Evolutionary conservation across 176 grass and related monocot genomes (phyloP), one percentile per base, ranked within the genome.

Genomic region (Oryza longistaminata): DNA sequence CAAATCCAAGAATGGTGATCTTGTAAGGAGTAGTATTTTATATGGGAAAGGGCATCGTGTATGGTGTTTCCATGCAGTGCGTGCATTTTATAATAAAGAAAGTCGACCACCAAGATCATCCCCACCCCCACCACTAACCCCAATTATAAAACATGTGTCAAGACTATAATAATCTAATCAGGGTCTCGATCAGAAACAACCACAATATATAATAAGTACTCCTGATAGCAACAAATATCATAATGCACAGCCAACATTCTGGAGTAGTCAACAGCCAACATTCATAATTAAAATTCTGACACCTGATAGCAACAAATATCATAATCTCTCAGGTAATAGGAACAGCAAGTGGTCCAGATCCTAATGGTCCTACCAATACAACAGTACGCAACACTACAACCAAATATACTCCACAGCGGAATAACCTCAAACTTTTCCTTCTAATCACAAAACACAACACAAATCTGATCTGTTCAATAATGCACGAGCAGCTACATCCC

Each of bases 291-390:
- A 52, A 4, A 68, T 33, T 25, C 33, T 66, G 8, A 50, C 35
- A 61, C 3, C 35, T 62, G 58, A 24, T 0, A 62, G 58, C 58
- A 9, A 14, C 2, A 6, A 2, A 70, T 61, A 70, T 42, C 48
- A 78, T 42, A 53, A 61, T 70, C 81, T 73, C 70, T 25, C 14
- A 74, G 24, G 58, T 78, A 42, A 62, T 22, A 16, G 8, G n/a
- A 69, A 19, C 60, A 16, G 8, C 1, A 69, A 12, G 42, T 66
- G 22, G 7, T 62, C 67, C 34, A 62, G 13, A 60, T 31, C 21
- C 6, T 24, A 11, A 52, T 31, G 7, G 26, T 17, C 73, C 73
- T 19, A 24, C n/a, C 52, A 5, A 9, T 22, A 64, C 2, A 77
- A 22, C 3, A 19, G 19, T 52, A 53, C 29, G 11, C 15, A 21